These are phyloP conservation scores for Claviceps africana DNA, from an alignment of 2,329 filamentous ascomycete species.

Conservation along the genomic window DNA sequence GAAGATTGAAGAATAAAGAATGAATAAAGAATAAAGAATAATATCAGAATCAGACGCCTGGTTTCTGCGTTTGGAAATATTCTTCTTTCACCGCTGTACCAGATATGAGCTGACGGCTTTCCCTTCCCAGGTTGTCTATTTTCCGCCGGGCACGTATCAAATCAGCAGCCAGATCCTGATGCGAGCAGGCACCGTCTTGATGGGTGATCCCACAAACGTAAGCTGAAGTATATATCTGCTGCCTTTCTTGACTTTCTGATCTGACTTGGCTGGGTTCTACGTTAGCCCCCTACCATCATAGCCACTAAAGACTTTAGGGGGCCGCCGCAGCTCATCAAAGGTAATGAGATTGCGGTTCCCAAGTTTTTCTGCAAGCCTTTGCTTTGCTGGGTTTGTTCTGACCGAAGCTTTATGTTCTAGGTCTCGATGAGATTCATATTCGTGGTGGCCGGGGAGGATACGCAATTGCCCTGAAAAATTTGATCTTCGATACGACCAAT, in stretches of 20 bases:
- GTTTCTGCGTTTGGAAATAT: too few species aligned
- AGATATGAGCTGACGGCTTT: background rate
- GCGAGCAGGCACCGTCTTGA: constrained; percentile 30
- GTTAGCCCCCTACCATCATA: constrained; percentile 26
- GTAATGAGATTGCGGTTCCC: constrained; percentile 5
- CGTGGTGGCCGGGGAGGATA: constrained; percentile 26
- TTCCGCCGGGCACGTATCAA: constrained; percentile 28
- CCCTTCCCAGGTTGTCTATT: constrained; percentile 22
- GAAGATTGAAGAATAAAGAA: too few species aligned
- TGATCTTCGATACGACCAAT: constrained; percentile 27
- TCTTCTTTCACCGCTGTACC: background rate
- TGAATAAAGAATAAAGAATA: too few species aligned
- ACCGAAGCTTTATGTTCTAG: background rate
- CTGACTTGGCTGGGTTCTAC: background rate
- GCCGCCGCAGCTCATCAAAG: constrained; percentile 19
- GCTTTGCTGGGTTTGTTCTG: background rate
- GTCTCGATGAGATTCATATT: constrained; percentile 18
- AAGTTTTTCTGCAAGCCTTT: background rate
- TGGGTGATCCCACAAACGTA: constrained; percentile 29
- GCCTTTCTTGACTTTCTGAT: background rate
- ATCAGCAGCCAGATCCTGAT: constrained; percentile 24
- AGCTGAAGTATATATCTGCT: background rate
- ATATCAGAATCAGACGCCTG: too few species aligned
- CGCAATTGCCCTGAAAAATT: constrained; percentile 27
- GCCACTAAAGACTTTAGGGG: constrained; percentile 22